phyloP scores from a whole-genome alignment of 2,329 filamentous ascomycete species.

The Monosporascus sp. region DNA sequence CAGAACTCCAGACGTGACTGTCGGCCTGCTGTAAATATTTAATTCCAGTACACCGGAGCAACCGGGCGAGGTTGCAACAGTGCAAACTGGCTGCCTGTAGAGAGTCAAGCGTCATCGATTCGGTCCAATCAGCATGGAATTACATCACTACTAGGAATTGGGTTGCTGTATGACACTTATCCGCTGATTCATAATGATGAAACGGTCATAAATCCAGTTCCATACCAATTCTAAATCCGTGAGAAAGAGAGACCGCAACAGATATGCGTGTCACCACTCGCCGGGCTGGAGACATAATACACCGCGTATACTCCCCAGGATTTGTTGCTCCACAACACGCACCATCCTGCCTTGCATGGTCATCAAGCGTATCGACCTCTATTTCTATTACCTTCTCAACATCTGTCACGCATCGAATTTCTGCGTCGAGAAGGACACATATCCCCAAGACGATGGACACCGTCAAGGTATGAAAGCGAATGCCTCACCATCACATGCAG shows the following conservation, averaged over 20 bases:
- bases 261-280: no score
- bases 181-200: conserved; percentile 2
- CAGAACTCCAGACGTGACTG: no score
- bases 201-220: not conserved
- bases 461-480: conserved; percentile 13
- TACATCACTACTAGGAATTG: not conserved
- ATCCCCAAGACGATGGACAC: conserved; percentile 10
- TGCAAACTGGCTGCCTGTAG: no score
- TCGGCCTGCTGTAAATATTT: no score
- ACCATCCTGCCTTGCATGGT: no score
- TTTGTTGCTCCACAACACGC: no score
- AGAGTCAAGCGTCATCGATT: conserved; percentile 12
- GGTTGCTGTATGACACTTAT: not conserved
- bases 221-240: not conserved
- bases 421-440: not conserved
- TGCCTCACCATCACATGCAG: no score
- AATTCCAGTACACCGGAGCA: no score
- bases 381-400: conserved; percentile 3
- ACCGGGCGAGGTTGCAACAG: no score
- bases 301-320: no score
- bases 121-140: not conserved
- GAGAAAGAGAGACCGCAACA: not conserved
- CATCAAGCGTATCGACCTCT: no score
- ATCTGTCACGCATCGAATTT: not conserved
- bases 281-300: no score